Conservation (phyloP, 306 rosid species). For the Sicyos baderoa region DNA sequence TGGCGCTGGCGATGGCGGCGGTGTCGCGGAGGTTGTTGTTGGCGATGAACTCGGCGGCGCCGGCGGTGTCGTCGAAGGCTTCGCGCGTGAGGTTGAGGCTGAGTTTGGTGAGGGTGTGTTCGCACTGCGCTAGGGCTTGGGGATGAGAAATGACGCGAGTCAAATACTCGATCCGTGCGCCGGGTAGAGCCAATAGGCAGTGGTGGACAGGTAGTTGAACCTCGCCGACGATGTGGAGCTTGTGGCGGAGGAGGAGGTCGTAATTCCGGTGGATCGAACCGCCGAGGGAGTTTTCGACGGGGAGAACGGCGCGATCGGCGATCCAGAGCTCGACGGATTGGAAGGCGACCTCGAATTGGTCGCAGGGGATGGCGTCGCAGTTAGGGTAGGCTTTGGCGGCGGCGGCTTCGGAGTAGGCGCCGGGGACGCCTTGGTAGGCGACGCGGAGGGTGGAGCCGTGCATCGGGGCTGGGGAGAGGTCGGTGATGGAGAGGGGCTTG, state of each 20-base stretch:
- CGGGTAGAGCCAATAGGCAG: conserved; percentile 80
- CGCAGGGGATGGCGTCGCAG: conserved; percentile 96
- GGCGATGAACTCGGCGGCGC: conserved; percentile 75
- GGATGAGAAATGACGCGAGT: conserved; percentile 91
- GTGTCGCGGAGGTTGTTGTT: conserved; percentile 63
- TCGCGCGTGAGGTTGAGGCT: conserved; percentile 83
- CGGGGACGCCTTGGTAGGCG: conserved; percentile 94
- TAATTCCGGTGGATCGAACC: conserved; percentile 93
- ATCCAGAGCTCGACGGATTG: conserved; percentile 96
- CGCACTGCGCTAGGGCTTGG: conserved; percentile 87
- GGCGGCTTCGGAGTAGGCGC: conserved; percentile 96
- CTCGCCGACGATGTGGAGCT: conserved; percentile 95
- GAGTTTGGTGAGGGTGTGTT: conserved; percentile 65
- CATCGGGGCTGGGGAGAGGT: too few relatives aligned
- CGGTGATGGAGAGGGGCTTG: too few relatives aligned
- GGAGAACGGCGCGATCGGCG: conserved; percentile 85
- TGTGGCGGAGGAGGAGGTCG: conserved; percentile 94
- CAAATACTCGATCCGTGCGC: conserved; percentile 61
- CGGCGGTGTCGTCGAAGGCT: conserved; percentile 97
- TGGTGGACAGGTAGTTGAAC: conserved; percentile 90
- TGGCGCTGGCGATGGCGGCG: conserved; percentile 75
- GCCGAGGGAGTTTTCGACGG: conserved; percentile 86
- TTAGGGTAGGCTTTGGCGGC: conserved; percentile 89
- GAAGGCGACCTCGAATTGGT: conserved; percentile 92
- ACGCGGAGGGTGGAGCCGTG: conserved; percentile 42